Evolutionary conservation across 225 moss, liverwort and hornwort species (phyloP).

Genomic region (Bryoerythrophyllum caledonicum): DNA sequence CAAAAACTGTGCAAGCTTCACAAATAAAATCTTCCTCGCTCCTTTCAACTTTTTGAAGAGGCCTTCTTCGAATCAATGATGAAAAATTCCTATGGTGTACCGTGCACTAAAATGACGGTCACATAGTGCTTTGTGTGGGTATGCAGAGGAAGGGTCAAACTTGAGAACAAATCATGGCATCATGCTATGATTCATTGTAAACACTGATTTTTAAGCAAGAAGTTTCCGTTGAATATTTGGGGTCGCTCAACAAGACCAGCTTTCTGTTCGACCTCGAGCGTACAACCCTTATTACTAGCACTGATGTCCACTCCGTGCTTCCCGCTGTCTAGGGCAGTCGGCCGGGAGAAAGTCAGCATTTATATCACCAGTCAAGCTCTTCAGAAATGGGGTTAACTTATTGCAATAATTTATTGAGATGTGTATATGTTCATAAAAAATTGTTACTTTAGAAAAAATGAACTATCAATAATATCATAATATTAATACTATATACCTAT

Average conservation of each 20-base stretch:
- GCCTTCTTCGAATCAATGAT: not conserved
- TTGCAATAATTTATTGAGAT: no score
- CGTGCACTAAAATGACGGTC: constrained; percentile 21
- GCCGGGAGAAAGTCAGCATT: not conserved
- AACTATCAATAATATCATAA: no score
- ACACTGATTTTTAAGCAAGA: not conserved
- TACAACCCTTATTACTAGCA: not conserved
- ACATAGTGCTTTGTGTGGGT: constrained; percentile 15
- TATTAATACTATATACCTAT: no score
- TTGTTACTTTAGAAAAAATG: no score
- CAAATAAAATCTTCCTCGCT: not conserved
- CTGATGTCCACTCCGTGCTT: not conserved
- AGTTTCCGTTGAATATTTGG: not conserved
- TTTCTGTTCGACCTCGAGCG: not conserved
- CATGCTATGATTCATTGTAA: not conserved
- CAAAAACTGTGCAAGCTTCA: not conserved
- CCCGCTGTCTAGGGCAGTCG: not conserved
- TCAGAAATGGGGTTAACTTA: not conserved
- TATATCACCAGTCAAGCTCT: not conserved
- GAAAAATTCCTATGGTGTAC: not conserved
- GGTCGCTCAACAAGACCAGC: not conserved
- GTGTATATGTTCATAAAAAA: no score
- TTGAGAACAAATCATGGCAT: not conserved
- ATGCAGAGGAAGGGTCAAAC: not conserved
- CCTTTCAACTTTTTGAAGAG: not conserved